Evolutionary conservation across 768 basidiomycete species (phyloP).

Genomic region (Strobilomyces echinocephalus): DNA sequence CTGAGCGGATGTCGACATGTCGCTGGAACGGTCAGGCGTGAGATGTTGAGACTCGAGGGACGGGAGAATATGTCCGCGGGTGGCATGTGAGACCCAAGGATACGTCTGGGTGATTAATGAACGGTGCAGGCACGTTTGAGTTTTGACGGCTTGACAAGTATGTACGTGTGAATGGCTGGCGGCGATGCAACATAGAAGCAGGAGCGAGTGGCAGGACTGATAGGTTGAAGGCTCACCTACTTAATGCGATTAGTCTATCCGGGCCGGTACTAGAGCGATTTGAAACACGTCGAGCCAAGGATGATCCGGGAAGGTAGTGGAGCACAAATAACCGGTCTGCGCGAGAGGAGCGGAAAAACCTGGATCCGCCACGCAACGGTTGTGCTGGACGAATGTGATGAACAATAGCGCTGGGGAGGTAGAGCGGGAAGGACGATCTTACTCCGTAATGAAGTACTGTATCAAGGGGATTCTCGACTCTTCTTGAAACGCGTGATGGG

Average conservation of each 20-base stretch:
- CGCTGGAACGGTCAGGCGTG: background rate
- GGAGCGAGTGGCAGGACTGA: background rate
- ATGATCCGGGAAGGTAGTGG: too few relatives aligned
- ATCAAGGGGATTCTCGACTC: constrained; percentile 2
- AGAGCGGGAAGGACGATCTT: constrained; percentile 10
- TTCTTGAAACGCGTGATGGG: constrained; percentile 12
- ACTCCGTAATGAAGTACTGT: constrained; percentile 9
- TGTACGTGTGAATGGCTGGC: constrained; percentile 14
- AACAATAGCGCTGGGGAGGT: constrained; percentile 8
- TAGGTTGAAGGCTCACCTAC: background rate
- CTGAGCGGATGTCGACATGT: too few relatives aligned
- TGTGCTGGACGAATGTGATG: background rate
- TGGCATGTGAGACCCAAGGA: background rate
- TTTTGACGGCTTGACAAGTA: constrained; percentile 6
- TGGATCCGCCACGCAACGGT: background rate
- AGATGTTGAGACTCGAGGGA: background rate
- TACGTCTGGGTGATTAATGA: background rate
- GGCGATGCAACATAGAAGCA: background rate
- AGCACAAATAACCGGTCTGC: background rate
- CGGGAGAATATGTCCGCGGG: constrained; percentile 5
- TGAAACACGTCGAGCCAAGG: background rate
- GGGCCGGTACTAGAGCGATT: background rate
- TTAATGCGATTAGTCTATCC: background rate
- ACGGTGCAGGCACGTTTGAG: constrained; percentile 5
- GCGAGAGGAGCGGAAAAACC: background rate